A percentile compares a stretch with the other conserved stretches of the same genome.
Evolutionary conservation across 176 grass and related monocot species (phyloP).

Genomic region (Juncus inflexus): DNA sequence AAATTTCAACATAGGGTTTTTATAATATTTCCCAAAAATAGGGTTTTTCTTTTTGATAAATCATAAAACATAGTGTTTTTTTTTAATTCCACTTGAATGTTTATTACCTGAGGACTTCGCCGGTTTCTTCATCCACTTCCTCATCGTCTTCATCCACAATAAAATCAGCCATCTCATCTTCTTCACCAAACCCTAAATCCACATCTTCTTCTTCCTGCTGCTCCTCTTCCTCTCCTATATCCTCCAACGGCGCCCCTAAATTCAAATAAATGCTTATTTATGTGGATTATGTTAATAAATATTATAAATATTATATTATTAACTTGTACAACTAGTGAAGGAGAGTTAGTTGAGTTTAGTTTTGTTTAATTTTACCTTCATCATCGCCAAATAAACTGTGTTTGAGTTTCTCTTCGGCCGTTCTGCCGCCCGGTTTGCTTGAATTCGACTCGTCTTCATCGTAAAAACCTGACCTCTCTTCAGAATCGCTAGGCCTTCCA

Average conservation of each 20-base stretch:
- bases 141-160: slow-evolving; percentile 92
- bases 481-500: slow-evolving; percentile 61
- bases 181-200: slow-evolving; percentile 42
- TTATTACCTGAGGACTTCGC: slow-evolving; percentile 64
- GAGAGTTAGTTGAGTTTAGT: too few relatives aligned
- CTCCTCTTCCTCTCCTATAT: slow-evolving; percentile 67
- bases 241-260: slow-evolving; percentile 56
- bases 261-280: neutral
- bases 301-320: too few relatives aligned
- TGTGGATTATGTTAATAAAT: too few relatives aligned
- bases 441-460: slow-evolving; percentile 63
- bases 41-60: too few relatives aligned
- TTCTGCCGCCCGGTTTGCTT: slow-evolving; percentile 39
- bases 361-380: slow-evolving; percentile 36
- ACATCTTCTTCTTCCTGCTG: slow-evolving; percentile 59
- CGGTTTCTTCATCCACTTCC: slow-evolving; percentile 58
- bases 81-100: too few relatives aligned
- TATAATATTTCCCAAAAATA: too few relatives aligned
- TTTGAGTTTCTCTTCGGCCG: slow-evolving; percentile 75
- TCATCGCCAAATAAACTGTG: slow-evolving; percentile 79
- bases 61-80: too few relatives aligned
- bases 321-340: too few relatives aligned
- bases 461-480: slow-evolving; percentile 52
- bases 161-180: slow-evolving; percentile 98
- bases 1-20: too few relatives aligned